These are phyloP conservation scores for Chondrus crispus DNA, from an alignment of 23 red algal genomes.

Conservation along the genomic window DNA sequence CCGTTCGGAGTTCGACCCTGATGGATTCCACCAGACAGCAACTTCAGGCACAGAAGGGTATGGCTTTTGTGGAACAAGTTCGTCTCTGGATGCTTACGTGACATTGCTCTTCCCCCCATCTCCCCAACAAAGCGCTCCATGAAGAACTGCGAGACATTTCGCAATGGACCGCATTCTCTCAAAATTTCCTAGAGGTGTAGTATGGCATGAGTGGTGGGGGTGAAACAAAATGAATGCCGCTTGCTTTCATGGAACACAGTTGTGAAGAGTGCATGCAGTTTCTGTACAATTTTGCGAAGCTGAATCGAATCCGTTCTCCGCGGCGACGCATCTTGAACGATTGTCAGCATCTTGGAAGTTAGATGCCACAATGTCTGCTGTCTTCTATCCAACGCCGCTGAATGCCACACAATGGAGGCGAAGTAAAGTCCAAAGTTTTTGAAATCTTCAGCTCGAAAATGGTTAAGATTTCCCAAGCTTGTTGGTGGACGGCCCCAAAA, in stretches of 20 bases:
- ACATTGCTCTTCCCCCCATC: background rate
- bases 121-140: background rate
- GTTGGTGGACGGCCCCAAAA: background rate
- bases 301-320: too few relatives aligned
- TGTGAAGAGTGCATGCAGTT: background rate
- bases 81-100: background rate
- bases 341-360: background rate
- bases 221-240: background rate
- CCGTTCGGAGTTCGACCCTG: too few relatives aligned
- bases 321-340: background rate
- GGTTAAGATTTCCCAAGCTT: background rate
- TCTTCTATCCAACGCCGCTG: background rate
- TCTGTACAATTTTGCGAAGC: background rate
- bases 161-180: background rate
- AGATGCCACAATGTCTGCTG: background rate
- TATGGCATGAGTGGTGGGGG: background rate
- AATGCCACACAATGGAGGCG: background rate
- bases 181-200: background rate
- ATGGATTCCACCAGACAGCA: background rate
- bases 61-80: constrained; percentile 9
- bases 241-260: background rate
- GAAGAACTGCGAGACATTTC: background rate
- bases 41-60: background rate
- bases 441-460: background rate
- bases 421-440: background rate